A percentile compares a stretch with the other conserved stretches of the same genome.
Conservation (phyloP, 495 filamentous ascomycete species). For the Glonium stellatum region DNA sequence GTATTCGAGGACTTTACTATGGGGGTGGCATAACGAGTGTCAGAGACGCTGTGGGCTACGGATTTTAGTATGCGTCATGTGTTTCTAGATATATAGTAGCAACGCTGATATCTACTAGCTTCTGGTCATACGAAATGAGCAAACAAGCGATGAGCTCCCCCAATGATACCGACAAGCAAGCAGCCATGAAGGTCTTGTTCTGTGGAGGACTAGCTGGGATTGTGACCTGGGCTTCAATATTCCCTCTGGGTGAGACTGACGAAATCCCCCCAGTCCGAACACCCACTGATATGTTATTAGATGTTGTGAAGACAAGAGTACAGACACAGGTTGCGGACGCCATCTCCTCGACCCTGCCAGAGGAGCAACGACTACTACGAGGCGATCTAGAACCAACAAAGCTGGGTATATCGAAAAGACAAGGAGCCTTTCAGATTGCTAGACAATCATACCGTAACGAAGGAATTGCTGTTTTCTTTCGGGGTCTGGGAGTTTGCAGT, state of each 20-base stretch:
- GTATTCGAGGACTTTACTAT: constrained; percentile 64
- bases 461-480: constrained; percentile 64
- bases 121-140: constrained; percentile 76
- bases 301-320: constrained; percentile 81
- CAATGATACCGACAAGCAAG: constrained; percentile 39
- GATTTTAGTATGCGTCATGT: constrained; percentile 62
- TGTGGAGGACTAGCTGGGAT: constrained; percentile 82
- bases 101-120: constrained; percentile 40
- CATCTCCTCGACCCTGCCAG: not conserved
- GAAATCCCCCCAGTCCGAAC: not conserved
- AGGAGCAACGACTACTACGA: constrained; percentile 11
- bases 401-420: constrained; percentile 17
- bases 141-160: constrained; percentile 45
- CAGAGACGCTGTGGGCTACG: constrained; percentile 80
- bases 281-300: constrained; percentile 30
- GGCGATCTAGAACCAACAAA: not conserved
- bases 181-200: constrained; percentile 59
- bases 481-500: constrained; percentile 72
- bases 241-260: constrained; percentile 51
- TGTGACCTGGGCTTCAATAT: constrained; percentile 78
- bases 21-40: constrained; percentile 73
- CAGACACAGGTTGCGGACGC: constrained; percentile 51
- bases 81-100: not conserved
- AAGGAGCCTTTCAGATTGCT: constrained; percentile 55
- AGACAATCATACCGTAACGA: constrained; percentile 56